A percentile compares a stretch with the other conserved stretches of the same genome.
Evolutionary conservation across 148 eudicot species (phyloP).

Genomic region (Camellia lanceoleosa): DNA sequence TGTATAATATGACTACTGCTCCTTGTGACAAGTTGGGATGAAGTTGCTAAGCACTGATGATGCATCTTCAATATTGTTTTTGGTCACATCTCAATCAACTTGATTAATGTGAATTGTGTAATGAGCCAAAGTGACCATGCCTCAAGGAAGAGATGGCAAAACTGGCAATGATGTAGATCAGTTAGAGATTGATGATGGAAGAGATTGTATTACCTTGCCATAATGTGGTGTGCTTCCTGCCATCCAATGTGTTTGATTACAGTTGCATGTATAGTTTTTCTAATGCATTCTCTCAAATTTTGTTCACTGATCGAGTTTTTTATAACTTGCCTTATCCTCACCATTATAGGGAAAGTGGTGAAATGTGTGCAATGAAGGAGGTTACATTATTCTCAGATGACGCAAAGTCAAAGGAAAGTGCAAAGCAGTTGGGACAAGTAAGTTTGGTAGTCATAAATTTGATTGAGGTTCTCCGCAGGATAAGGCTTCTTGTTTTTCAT

Average conservation of each 20-base stretch:
- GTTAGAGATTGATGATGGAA: too few relatives aligned
- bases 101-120: too few relatives aligned
- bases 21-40: too few relatives aligned
- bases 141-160: too few relatives aligned
- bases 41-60: too few relatives aligned
- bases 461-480: neutral
- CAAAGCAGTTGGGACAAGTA: slow-evolving; percentile 89
- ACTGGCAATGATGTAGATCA: too few relatives aligned
- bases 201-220: neutral
- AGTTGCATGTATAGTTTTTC: neutral
- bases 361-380: slow-evolving; percentile 99
- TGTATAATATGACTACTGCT: too few relatives aligned
- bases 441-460: neutral
- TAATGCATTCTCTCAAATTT: neutral
- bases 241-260: slow-evolving; percentile 1
- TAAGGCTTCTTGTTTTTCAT: neutral
- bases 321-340: neutral
- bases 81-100: too few relatives aligned
- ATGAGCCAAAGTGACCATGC: too few relatives aligned
- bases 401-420: slow-evolving; percentile 96
- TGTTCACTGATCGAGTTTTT: neutral
- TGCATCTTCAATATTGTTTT: too few relatives aligned
- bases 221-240: neutral
- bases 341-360: slow-evolving; percentile 74
- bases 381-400: slow-evolving; percentile 74